Base-by-base conservation (phyloP, 2,329 filamentous ascomycete genomes). In the Cladosporium sp. region DNA sequence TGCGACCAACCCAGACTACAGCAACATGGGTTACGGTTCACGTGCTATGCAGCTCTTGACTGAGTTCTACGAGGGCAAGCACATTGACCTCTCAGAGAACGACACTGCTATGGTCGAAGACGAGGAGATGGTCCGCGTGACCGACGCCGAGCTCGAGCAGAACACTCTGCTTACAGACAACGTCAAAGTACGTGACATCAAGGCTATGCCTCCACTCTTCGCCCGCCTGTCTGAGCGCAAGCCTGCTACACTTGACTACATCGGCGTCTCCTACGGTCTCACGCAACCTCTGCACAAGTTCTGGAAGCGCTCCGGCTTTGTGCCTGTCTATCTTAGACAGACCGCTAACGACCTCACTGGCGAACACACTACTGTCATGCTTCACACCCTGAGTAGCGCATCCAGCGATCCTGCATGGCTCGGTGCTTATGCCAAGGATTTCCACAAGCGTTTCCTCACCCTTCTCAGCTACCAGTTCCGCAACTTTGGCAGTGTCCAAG, bases 311-410 rank as follows among this genome's bases (percentile, higher is more conserved):
- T 87, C 90, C 18, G 84, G 84, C 0, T 99, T 97, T 76, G 87
- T 89, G 2, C 95, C 95, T 0, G 92, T 99, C 0, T 99, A 99
- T 74, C 85, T 99, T 16, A 87, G 95, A 36, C 95, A 99, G 81
- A 99, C 96, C 2, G 85, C 95, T 60, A 99, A 98, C 76, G 95
- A 98, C 65, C 84, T 99, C 54, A 99, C 96, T 0, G 95, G 95
- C 64, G 95, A 99, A 79, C 95, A 99, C 77, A 97, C 95, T 0
- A 97, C 93, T 76, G 94, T 99, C 30, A 99, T 99, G 96, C 85
- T 99, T 58, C 88, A 92, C 65, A 91, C 93, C 1, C 84, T 99
- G 2, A 70, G 68, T 7, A 84, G 87, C 66, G 82, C 79, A 61
- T 83, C 82, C 63, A 88, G 88, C 49, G 92, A 97, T 70, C 83